Base-by-base conservation (phyloP, 805 yeast genomes). In the Candida boidinii region DNA sequence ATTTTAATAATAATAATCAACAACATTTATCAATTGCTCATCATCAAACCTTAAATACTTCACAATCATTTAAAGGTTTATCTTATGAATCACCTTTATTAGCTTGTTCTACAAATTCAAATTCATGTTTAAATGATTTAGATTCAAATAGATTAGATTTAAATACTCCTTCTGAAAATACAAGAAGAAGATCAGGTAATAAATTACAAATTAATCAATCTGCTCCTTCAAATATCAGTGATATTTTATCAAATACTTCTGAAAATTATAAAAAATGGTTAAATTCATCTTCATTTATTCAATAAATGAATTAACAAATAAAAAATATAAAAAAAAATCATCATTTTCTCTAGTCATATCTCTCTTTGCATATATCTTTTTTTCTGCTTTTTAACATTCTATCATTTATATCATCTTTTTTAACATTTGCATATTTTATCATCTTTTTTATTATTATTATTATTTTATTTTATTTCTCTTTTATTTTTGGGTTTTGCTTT, bases 31-130 rank as follows among this genome's bases (percentile, higher is more conserved):
- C n/a, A n/a, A n/a, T n/a, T n/a, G n/a, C n/a, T 25, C 51, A 57
- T 2, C 58, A 55, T 11, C 44, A 34, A 13, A 26, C 34, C 16
- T 19, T 9, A 7, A 9, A 19, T 19, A 9, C 6, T 9, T 19
- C 9, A 19, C 21, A 19, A 19, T 7, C 6, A 7, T 7, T 7
- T 6, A 38, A 39, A 33, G 52, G 46, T 33, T 36, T 54, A 16
- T 46, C 56, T 15, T 53, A 54, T 24, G 58, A 53, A 29, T 51
- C 58, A 4, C 59, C 60, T 17, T 40, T 55, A 41, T 39, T 55
- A 14, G 31, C 50, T 16, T 30, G 49, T 5, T 34, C 45, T 12
- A 29, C 31, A 11, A 28, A 29, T n/a, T 22, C 29, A 25, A 22
- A 30, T 8, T 30, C 13, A 7, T 23, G 34, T 13, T 38, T 33